Evolutionary conservation across 371 early-diverging fungal genomes (phyloP).

Genomic region (Rhizopus microsporus): DNA sequence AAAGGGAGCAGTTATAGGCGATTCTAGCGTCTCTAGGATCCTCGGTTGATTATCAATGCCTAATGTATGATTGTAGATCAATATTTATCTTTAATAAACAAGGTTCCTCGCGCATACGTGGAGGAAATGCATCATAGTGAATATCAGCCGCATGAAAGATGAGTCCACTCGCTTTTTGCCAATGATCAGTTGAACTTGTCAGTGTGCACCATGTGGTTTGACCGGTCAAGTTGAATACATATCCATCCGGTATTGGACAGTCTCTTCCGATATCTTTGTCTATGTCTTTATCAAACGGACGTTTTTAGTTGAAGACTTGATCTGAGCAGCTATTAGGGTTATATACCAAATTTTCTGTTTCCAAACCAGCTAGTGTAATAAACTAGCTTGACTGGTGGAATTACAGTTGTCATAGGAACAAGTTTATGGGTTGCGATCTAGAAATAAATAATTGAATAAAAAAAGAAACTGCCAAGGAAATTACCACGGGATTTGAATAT

Average conservation of each 20-base stretch:
- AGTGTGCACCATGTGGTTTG: constrained; percentile 35
- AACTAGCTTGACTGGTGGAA: constrained; percentile 36
- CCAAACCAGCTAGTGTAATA: constrained; percentile 38
- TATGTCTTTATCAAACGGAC: background rate
- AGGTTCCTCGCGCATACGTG: constrained; percentile 18
- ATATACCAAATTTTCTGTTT: constrained; percentile 17
- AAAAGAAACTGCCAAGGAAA: too few species aligned
- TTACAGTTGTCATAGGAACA: background rate
- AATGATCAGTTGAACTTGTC: constrained; percentile 20
- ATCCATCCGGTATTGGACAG: constrained; percentile 35
- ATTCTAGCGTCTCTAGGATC: constrained; percentile 40
- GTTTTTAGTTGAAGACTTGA: background rate
- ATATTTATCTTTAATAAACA: background rate
- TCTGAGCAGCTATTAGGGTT: background rate
- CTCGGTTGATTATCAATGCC: constrained; percentile 34
- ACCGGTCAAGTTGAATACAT: constrained; percentile 9
- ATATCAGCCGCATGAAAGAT: constrained; percentile 42
- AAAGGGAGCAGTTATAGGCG: constrained; percentile 35
- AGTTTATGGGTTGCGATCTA: too few species aligned
- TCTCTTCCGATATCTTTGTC: constrained; percentile 1
- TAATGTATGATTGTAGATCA: constrained; percentile 5
- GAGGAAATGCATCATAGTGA: constrained; percentile 11
- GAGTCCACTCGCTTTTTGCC: constrained; percentile 27
- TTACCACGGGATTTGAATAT: too few species aligned
- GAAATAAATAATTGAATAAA: too few species aligned